These are phyloP conservation scores for Coemansia sp. DNA, from an alignment of 192 early-diverging fungal species.

Conservation along the genomic window DNA sequence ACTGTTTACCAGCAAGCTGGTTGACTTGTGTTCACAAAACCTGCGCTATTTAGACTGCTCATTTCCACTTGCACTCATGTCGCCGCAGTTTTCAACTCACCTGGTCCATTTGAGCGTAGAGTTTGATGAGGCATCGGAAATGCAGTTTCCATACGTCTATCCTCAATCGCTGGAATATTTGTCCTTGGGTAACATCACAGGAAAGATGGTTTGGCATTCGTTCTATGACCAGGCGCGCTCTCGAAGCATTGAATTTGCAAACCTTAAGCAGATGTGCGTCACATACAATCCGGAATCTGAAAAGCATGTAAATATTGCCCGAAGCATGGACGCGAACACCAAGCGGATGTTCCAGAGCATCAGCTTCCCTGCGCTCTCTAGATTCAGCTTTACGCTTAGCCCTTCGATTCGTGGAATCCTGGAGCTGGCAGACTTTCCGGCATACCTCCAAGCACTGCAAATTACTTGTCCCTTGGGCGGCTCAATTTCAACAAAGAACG, in stretches of 20 bases:
- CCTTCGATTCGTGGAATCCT: neutral
- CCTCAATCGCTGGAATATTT: neutral
- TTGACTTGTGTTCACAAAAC: neutral
- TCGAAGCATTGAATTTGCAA: neutral
- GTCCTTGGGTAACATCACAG: neutral
- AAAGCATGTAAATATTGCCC: neutral
- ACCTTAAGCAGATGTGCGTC: neutral
- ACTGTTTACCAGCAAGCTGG: neutral
- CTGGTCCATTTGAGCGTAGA: slow-evolving; percentile 2
- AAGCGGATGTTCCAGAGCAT: neutral
- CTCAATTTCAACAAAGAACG: too few relatives aligned
- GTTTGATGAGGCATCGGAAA: neutral
- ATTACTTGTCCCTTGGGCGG: neutral
- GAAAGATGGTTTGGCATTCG: neutral
- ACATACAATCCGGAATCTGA: neutral
- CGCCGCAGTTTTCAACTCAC: neutral
- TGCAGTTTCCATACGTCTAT: neutral
- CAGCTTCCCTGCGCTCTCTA: neutral
- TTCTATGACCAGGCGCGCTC: neutral
- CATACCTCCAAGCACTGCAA: neutral
- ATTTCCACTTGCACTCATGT: neutral
- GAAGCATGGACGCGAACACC: neutral
- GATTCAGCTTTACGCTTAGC: neutral
- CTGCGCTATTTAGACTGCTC: neutral
- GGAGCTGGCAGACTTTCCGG: neutral